Evolutionary conservation across 768 basidiomycete genomes (phyloP), one percentile per base, ranked within the genome.

Genomic region (Phallus indusiatus): DNA sequence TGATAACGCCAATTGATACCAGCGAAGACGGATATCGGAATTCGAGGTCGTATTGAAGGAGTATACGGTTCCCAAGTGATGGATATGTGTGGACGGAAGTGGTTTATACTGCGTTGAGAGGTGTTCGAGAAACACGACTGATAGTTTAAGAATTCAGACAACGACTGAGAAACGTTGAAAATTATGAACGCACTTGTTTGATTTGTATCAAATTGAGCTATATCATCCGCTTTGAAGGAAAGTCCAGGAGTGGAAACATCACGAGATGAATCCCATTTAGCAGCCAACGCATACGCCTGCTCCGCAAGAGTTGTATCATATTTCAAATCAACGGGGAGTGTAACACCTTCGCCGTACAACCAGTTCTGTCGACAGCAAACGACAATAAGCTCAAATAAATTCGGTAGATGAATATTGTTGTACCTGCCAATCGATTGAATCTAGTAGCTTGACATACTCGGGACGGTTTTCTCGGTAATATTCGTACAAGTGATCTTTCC

Each of bases 101-200:
- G 86, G 69, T 0, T 71, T 47, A 66, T 79, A 81, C 17, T 28
- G 28, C 7, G 81, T 72, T 62, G 86, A 81, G 5, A 95, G 77
- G 48, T 81, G 82, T 69, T 94, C 87, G 49, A 95, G 80, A 77
- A 95, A 94, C 55, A 85, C 90, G 61, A 89, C 88, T 89, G n/a
- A n/a, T n/a, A 66, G 18, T 33, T 22, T 28, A 7, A 28, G 14
- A 42, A 9, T 22, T 21, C 42, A 33, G 42, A 20, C 48, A 55
- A 36, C 17, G 21, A 24, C 17, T 14, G 53, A 18, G 14, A 17
- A 42, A 53, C 8, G 1, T 51, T 54, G 20, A 47, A 33, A 8
- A 6, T 17, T 18, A 20, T 14, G 17, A 37, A 72, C 77, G 62
- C 54, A 89, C 90, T 75, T 64, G 81, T 90, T 69, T 94, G 92